phyloP scores from a whole-genome alignment of 306 rosid species.

The Ammopiptanthus mongolicus region DNA sequence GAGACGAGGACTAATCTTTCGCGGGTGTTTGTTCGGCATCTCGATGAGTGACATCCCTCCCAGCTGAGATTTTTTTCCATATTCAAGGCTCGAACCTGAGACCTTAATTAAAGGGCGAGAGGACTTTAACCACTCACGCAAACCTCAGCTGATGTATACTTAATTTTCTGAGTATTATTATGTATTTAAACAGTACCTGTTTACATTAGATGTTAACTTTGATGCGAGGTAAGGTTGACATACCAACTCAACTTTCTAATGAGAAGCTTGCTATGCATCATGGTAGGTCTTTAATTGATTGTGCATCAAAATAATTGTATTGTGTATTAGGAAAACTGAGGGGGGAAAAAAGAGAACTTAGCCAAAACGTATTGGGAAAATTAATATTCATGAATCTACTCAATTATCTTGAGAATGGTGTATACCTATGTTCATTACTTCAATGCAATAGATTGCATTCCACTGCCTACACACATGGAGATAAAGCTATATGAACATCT shows the following conservation, averaged over 20 bases:
- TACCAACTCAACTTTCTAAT: conserved; percentile 2
- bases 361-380: background rate
- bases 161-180: background rate
- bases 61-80: no score
- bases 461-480: background rate
- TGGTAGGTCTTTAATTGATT: no score
- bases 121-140: no score
- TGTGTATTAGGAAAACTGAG: background rate
- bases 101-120: no score
- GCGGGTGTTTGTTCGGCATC: no score
- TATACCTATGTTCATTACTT: background rate
- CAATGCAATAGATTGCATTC: background rate
- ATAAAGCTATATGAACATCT: background rate
- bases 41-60: no score
- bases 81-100: no score
- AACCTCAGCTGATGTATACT: no score
- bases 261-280: background rate
- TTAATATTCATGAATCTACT: conserved; percentile 8
- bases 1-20: no score
- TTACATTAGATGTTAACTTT: background rate
- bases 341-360: background rate
- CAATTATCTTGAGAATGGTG: background rate
- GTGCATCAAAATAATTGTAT: no score
- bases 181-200: background rate
- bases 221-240: conserved; percentile 15